Evolutionary conservation across 2,329 filamentous ascomycete species (phyloP).

Genomic region (Arthrobotrys sphaeroides): DNA sequence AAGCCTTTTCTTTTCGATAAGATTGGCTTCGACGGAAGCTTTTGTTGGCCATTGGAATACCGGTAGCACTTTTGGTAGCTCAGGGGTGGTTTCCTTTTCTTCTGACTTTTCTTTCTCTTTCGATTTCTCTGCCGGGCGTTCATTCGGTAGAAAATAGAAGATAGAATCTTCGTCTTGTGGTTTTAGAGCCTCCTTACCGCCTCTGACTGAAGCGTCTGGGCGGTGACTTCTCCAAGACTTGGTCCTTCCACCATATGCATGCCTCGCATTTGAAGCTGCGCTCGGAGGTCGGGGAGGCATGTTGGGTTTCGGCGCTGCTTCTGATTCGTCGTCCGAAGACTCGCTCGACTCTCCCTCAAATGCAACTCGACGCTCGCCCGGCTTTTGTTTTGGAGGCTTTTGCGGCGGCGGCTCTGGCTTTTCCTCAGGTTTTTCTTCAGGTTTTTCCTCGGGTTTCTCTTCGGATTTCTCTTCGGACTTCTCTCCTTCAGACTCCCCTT

Average conservation of each 20-base stretch:
- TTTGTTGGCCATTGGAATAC: slow-evolving; percentile 40
- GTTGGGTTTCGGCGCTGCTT: neutral
- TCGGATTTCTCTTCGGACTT: no score
- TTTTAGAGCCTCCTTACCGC: neutral
- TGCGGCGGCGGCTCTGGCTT: neutral
- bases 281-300: neutral
- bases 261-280: neutral
- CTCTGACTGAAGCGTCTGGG: neutral
- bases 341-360: neutral
- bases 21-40: neutral
- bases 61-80: slow-evolving; percentile 26
- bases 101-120: neutral
- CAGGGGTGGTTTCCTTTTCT: neutral
- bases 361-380: neutral
- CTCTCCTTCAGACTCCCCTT: neutral
- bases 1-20: slow-evolving; percentile 13
- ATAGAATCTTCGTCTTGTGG: neutral
- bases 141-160: slow-evolving; percentile 16
- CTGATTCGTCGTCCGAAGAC: neutral
- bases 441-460: no score
- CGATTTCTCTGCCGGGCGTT: neutral
- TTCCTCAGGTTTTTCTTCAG: no score
- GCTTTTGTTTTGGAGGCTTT: neutral
- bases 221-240: neutral
- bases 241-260: no score